A percentile compares a stretch with the other conserved stretches of the same genome.
Conservation (phyloP, 2,329 filamentous ascomycete species). For the Nakataea oryzae region DNA sequence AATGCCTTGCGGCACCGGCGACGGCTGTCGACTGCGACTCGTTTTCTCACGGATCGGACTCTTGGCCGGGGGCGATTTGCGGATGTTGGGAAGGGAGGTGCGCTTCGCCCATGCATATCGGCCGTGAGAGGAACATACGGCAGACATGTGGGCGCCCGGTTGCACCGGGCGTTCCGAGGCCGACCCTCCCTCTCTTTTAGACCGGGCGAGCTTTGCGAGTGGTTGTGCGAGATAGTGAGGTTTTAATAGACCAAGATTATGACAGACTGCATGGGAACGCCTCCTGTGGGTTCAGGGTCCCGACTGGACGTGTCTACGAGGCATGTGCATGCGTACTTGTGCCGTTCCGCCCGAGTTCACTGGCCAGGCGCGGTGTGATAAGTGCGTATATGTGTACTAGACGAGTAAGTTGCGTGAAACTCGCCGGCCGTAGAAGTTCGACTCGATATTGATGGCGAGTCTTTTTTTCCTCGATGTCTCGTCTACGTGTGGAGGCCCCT, state of each 20-base stretch:
- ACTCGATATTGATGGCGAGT: no score
- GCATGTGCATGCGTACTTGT: background rate
- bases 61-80: background rate
- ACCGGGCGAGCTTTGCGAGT: background rate
- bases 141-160: background rate
- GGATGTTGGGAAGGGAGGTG: background rate
- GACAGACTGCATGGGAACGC: background rate
- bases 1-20: background rate
- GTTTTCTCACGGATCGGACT: background rate
- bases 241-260: conserved; percentile 1
- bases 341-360: no score
- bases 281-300: no score
- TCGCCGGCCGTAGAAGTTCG: no score
- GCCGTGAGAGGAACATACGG: background rate
- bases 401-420: no score
- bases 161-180: background rate
- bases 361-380: no score
- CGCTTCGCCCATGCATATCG: background rate
- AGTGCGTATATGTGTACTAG: no score
- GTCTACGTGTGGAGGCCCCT: no score
- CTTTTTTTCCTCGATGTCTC: no score
- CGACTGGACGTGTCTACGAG: background rate
- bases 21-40: background rate
- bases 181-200: background rate
- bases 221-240: background rate